Conservation (phyloP, 2,329 filamentous ascomycete species). For the Mycosphaerella sp. region DNA sequence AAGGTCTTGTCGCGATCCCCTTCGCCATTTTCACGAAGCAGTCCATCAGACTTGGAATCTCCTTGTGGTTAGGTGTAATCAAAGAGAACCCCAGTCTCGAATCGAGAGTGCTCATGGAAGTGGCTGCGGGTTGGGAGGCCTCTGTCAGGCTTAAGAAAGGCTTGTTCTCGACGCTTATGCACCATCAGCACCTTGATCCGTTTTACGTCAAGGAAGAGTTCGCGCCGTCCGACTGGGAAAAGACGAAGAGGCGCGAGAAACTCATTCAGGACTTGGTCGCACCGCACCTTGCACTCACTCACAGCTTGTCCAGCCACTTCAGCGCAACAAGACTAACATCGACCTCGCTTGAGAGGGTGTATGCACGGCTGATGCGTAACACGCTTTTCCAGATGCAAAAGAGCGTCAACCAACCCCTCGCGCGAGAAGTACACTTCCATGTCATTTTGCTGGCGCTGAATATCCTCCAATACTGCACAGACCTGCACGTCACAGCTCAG, state of each 20-base stretch:
- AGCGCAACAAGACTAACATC: conserved; percentile 85
- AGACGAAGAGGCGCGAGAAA: conserved; percentile 69
- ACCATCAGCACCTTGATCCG: conserved; percentile 72
- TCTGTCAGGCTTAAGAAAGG: conserved; percentile 72
- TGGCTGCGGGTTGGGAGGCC: conserved; percentile 84
- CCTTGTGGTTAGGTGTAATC: conserved; percentile 92
- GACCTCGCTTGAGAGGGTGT: conserved; percentile 71
- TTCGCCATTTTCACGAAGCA: conserved; percentile 92
- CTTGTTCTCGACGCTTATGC: conserved; percentile 68
- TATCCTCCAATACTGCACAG: conserved; percentile 66
- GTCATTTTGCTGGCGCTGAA: conserved; percentile 75
- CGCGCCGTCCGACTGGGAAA: conserved; percentile 76
- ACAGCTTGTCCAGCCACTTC: conserved; percentile 91
- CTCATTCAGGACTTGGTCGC: conserved; percentile 74
- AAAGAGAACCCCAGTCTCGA: conserved; percentile 91
- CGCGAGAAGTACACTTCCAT: conserved; percentile 86
- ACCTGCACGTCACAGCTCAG: conserved; percentile 57
- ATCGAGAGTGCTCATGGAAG: conserved; percentile 75
- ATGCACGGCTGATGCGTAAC: conserved; percentile 70
- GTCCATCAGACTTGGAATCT: conserved; percentile 90
- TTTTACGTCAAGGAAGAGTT: conserved; percentile 91
- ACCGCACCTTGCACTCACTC: conserved; percentile 77
- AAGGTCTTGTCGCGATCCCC: conserved; percentile 85
- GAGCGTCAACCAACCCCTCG: conserved; percentile 73
- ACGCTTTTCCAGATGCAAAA: conserved; percentile 70